Conservation (phyloP, 148 eudicot genomes). For the Rhododendron ovatum region DNA sequence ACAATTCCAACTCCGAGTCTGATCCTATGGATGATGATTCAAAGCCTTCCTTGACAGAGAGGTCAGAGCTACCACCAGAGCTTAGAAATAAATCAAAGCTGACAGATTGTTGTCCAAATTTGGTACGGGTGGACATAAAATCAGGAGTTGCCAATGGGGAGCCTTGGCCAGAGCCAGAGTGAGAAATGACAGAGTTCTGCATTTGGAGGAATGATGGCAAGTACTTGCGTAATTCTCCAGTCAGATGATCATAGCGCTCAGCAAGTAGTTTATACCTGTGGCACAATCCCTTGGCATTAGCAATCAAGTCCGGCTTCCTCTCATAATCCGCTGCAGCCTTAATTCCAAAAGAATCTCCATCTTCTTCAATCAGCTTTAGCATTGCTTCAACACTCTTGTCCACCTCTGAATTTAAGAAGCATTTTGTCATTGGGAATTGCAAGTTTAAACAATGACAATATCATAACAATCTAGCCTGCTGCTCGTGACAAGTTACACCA, state of each 20-base stretch:
- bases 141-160: conserved; percentile 48
- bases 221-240: conserved; percentile 20
- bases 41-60: conserved; percentile 47
- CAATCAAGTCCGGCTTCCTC: conserved; percentile 26
- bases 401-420: conserved; percentile 27
- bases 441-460: not conserved
- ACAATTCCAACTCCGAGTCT: conserved; percentile 71
- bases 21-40: conserved; percentile 44
- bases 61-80: conserved; percentile 48
- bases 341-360: conserved; percentile 13
- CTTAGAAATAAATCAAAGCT: conserved; percentile 31
- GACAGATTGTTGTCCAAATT: conserved; percentile 22
- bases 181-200: conserved; percentile 26
- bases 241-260: conserved; percentile 27
- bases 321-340: conserved; percentile 8
- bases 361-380: conserved; percentile 28
- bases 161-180: conserved; percentile 24
- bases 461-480: not conserved
- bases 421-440: not conserved
- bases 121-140: conserved; percentile 26
- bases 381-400: conserved; percentile 35
- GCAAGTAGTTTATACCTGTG: conserved; percentile 30
- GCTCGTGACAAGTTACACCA: not conserved
- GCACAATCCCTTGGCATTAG: conserved; percentile 30
- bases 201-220: conserved; percentile 18